phyloP scores from a whole-genome alignment of 1,139 yeast species.

The Diutina catenulata region DNA sequence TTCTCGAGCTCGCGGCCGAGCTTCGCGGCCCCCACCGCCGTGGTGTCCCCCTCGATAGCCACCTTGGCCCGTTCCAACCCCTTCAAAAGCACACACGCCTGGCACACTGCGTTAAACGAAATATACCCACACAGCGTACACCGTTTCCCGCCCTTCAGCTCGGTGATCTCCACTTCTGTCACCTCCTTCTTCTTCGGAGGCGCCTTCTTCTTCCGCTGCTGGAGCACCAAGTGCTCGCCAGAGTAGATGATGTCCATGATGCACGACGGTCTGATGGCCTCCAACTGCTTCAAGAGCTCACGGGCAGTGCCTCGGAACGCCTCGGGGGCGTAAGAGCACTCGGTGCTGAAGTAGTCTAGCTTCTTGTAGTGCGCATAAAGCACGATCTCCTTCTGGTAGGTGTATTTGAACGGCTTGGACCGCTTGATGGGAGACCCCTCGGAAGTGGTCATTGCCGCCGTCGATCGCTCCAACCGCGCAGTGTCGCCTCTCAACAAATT shows the following conservation, averaged over 20 bases:
- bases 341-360: constrained; percentile 92
- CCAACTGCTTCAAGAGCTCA: constrained; percentile 79
- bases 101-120: constrained; percentile 79
- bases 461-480: constrained; percentile 84
- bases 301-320: constrained; percentile 98
- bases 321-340: constrained; percentile 96
- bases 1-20: neutral
- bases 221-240: constrained; percentile 75
- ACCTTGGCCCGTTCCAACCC: constrained; percentile 75
- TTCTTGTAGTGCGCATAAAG: constrained; percentile 94
- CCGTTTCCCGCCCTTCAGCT: constrained; percentile 44
- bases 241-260: constrained; percentile 89
- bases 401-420: constrained; percentile 90
- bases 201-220: constrained; percentile 35
- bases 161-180: neutral
- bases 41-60: constrained; percentile 36
- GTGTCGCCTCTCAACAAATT: constrained; percentile 92
- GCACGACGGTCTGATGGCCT: constrained; percentile 83
- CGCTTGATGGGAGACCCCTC: constrained; percentile 76
- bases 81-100: constrained; percentile 81
- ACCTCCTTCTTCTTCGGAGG: constrained; percentile 19
- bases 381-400: constrained; percentile 95
- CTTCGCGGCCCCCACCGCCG: constrained; percentile 55
- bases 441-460: constrained; percentile 73
- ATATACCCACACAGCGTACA: constrained; percentile 90